phyloP scores from a whole-genome alignment of 768 basidiomycete species.

The Arthromyces matolae region DNA sequence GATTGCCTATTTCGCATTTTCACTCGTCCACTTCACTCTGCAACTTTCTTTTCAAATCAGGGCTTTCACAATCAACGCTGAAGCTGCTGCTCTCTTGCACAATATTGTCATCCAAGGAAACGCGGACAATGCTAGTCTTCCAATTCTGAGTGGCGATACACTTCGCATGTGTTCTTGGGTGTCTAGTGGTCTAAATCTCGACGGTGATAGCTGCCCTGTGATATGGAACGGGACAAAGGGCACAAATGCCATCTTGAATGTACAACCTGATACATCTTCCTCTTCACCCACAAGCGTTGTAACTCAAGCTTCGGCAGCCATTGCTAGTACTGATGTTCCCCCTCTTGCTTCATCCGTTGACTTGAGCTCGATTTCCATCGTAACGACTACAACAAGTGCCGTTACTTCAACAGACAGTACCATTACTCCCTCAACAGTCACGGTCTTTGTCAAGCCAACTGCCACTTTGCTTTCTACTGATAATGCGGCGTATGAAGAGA shows the following conservation, averaged over 20 bases:
- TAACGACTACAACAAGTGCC: constrained; percentile 6
- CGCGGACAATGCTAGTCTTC: constrained; percentile 45
- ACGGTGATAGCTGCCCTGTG: constrained; percentile 41
- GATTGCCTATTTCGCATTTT: constrained; percentile 62
- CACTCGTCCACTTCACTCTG: constrained; percentile 59
- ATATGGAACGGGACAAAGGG: constrained; percentile 48
- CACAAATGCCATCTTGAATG: constrained; percentile 1
- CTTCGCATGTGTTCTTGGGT: constrained; percentile 58
- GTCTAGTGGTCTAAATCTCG: constrained; percentile 37
- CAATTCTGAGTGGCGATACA: constrained; percentile 42
- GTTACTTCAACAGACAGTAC: constrained; percentile 8
- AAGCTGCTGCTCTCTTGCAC: constrained; percentile 51
- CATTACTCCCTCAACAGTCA: constrained; percentile 16
- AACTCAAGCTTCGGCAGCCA: neutral
- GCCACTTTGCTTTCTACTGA: constrained; percentile 7
- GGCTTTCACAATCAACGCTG: constrained; percentile 61
- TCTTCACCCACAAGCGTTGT: neutral
- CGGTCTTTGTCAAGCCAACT: constrained; percentile 23
- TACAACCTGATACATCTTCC: neutral
- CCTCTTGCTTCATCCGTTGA: too few species aligned
- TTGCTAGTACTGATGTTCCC: too few species aligned
- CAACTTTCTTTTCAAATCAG: constrained; percentile 68
- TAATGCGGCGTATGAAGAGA: constrained; percentile 14
- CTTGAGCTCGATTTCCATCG: neutral
- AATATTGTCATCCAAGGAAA: constrained; percentile 48